Percentiles rank a stretch among this genome's conserved stretches.
Evolutionary conservation across 2,329 filamentous ascomycete species (phyloP).

Genomic region (Capronia epimyces): DNA sequence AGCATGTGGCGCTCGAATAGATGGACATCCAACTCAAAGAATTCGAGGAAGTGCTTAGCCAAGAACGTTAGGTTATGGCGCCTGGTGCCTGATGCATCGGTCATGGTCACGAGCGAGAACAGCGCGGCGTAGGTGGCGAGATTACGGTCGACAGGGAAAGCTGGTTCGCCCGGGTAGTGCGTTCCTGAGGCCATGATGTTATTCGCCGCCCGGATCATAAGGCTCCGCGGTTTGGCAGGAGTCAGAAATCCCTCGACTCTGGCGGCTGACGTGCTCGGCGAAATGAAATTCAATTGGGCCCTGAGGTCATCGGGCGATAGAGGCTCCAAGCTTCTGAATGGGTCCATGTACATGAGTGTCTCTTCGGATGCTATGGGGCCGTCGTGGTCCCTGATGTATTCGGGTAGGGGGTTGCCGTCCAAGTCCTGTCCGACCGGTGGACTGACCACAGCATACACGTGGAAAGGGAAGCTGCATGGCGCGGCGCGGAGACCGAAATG

Average conservation of each 20-base stretch:
- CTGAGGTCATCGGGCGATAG: constrained; percentile 57
- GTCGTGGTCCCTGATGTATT: constrained; percentile 18
- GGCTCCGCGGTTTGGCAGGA: constrained; percentile 58
- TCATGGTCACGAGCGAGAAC: constrained; percentile 63
- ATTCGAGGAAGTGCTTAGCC: constrained; percentile 57
- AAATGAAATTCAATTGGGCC: constrained; percentile 52
- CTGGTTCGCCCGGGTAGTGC: constrained; percentile 40
- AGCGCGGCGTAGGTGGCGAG: constrained; percentile 65
- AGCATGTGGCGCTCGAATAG: constrained; percentile 64
- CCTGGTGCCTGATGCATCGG: constrained; percentile 46
- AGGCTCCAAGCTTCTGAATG: constrained; percentile 66
- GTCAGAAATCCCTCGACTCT: constrained; percentile 52
- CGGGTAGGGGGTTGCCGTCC: constrained; percentile 43
- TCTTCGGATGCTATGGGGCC: constrained; percentile 20
- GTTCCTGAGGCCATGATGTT: constrained; percentile 74
- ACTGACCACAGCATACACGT: constrained; percentile 75
- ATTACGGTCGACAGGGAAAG: constrained; percentile 49
- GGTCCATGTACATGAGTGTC: constrained; percentile 66
- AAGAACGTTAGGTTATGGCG: constrained; percentile 61
- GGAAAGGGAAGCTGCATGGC: constrained; percentile 75
- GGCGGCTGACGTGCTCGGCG: constrained; percentile 26
- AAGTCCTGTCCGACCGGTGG: constrained; percentile 55
- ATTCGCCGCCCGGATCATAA: constrained; percentile 69
- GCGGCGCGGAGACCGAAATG: constrained; percentile 69
- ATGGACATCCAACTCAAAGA: constrained; percentile 66